These are phyloP conservation scores for Crithidia expoeki DNA, from an alignment of 208 protist species.

Conservation along the genomic window DNA sequence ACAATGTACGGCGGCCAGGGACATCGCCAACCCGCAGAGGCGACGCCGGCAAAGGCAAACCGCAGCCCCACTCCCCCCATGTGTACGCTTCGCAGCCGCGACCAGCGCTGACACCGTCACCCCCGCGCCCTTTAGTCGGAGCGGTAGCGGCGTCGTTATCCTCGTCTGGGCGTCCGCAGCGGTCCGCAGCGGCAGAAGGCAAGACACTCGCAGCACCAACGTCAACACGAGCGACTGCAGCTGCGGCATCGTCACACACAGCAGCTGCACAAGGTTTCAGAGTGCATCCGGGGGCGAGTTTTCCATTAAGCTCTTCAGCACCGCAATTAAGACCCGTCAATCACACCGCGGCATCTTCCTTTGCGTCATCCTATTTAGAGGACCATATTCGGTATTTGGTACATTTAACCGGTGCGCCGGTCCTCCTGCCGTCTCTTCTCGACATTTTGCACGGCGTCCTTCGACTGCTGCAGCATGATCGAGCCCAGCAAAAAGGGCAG, in stretches of 20 bases:
- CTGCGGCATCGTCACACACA: no score
- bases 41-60: conserved; percentile 6
- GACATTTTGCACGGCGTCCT: conserved; percentile 18
- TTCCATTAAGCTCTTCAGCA: background rate
- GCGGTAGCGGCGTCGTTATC: no score
- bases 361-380: conserved; percentile 10
- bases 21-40: conserved; percentile 27
- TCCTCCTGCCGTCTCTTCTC: conserved; percentile 14
- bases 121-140: background rate
- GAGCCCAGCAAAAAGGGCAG: conserved; percentile 26
- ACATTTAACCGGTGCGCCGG: conserved; percentile 1
- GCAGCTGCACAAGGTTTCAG: no score
- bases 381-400: conserved; percentile 12
- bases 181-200: no score
- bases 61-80: background rate
- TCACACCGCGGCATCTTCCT: background rate
- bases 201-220: no score
- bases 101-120: background rate
- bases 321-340: background rate
- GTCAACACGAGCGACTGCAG: background rate
- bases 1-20: conserved; percentile 10
- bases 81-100: background rate
- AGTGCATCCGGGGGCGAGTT: no score
- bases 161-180: no score
- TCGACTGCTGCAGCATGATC: conserved; percentile 25